Base-by-base conservation (phyloP, 2,329 filamentous ascomycete species). In the Aspergillus brasiliensis region DNA sequence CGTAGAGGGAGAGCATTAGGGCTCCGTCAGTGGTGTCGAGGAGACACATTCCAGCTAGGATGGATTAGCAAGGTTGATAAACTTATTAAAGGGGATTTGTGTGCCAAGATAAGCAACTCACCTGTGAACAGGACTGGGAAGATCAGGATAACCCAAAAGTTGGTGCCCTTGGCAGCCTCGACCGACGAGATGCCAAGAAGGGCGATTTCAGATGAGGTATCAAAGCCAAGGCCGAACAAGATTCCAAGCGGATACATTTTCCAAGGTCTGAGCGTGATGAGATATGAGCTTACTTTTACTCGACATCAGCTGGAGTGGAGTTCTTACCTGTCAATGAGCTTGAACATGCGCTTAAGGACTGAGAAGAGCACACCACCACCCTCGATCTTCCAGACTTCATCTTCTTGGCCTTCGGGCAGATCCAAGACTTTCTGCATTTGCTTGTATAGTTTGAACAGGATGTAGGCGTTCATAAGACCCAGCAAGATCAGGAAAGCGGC, bases 231-330 rank as follows among this genome's bases (percentile, higher is more conserved):
- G 0, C 94, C 95, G 70, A 94, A 98, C 4, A 98, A 80, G 0
- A 98, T 83, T 0, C 94, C 94, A 0, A 97, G 80, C 0, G 92
- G 92, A 67, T 96, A 95, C 92, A 97, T 97, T 76, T 98, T 98
- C 94, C 94, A 98, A 0, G 78, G 77, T 1, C 78, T 80, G 48
- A 42, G 4, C 23, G 28, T 4, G n/a, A 25, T 60, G 19, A 47
- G 21, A 47, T 13, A 46, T 40, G 10, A 19, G 34, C 10, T n/a
- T 11, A 6, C 7, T 3, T 3, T 23, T 8, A n/a, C 37, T 23
- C 23, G 11, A 7, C 15, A 17, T 28, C 3, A 8, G 13, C 5
- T 42, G 7, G 3, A 10, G 17, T 4, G 13, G 17, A 10, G 23
- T 5, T 7, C 69, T 34, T 63, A 81, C 73, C 80, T 76, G 66